Percentiles rank a stretch among this genome's conserved stretches.
Evolutionary conservation across 108 stramenopile species (phyloP).

Genomic region (Nannochloropsis oceanica): DNA sequence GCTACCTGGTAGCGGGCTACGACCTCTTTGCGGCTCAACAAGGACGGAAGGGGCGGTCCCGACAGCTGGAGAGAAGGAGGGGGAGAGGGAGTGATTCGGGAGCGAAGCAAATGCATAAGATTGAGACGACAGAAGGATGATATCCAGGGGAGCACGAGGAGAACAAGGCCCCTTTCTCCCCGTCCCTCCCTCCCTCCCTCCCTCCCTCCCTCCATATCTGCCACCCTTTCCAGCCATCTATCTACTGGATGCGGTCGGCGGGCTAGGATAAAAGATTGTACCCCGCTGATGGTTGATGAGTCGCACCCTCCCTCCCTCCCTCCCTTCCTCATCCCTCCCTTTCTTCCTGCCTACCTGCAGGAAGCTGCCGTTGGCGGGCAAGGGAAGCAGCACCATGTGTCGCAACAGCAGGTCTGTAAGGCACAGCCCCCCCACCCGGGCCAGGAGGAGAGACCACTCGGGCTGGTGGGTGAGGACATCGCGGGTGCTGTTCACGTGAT

Average conservation of each 20-base stretch:
- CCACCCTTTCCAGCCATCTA: background rate
- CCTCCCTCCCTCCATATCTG: background rate
- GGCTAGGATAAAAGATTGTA: background rate
- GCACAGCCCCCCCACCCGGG: no score
- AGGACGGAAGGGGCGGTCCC: no score
- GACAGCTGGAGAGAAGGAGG: no score
- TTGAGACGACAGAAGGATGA: background rate
- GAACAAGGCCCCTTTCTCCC: background rate
- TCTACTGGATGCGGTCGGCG: background rate
- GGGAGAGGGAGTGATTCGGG: no score
- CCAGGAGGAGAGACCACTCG: no score
- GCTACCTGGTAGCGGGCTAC: background rate
- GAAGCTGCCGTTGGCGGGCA: no score
- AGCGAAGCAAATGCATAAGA: no score
- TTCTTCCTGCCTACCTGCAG: background rate
- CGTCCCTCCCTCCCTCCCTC: background rate
- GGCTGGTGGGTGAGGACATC: no score
- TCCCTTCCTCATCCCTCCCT: background rate
- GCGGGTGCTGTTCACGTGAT: no score
- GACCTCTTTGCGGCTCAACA: background rate
- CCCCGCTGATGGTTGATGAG: no score
- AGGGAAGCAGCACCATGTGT: no score
- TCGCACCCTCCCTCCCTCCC: background rate
- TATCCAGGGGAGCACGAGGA: background rate
- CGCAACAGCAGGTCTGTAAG: background rate